Evolutionary conservation across 1,284 basidiomycete genomes (phyloP), one percentile per base, ranked within the genome.

Genomic region (Exobasidium rhododendri): DNA sequence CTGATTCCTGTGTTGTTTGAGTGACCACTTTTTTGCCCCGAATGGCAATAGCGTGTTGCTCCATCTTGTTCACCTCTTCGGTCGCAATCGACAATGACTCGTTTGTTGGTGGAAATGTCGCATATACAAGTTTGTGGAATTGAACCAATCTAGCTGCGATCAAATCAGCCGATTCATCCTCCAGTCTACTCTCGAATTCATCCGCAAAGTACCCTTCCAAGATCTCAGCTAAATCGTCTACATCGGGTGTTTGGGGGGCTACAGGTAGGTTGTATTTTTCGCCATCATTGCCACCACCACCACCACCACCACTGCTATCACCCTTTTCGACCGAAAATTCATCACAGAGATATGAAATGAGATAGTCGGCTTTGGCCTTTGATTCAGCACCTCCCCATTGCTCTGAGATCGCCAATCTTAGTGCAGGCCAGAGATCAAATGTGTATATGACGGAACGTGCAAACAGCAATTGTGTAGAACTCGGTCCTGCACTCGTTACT

Each of bases 381-480:
- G 70, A 73, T 26, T 77, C 75, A 44, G 65, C 53, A 0, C 77
- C 77, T 30, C 77, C 77, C 77, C 77, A 78, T 43, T 71, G 58
- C 46, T 77, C 73, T 13, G 66, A 61, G n/a, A 78, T 69, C 26
- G 77, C 75, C 17, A 75, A 67, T 43, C 75, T 67, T 64, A 78
- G 65, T 28, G 75, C 74, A 20, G 77, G 77, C 77, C 77, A 78
- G 13, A 78, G 69, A 26, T 66, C 59, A 24, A 78, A 67, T 17
- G 71, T 68, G 44, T 72, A 67, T 54, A 74, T 71, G 35, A 74
- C 64, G 24, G 70, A 65, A 40, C 73, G 70, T 28, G 77, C 77
- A 46, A 78, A 78, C 22, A 76, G 75, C 11, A 74, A 63, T 35
- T 77, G 72, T 43, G 75, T 68, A 0, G 67, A 54, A 0, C 68